Evolutionary conservation across 345 rosid genomes (phyloP), one percentile per base, ranked within the genome.

Genomic region (Linum trigynum): DNA sequence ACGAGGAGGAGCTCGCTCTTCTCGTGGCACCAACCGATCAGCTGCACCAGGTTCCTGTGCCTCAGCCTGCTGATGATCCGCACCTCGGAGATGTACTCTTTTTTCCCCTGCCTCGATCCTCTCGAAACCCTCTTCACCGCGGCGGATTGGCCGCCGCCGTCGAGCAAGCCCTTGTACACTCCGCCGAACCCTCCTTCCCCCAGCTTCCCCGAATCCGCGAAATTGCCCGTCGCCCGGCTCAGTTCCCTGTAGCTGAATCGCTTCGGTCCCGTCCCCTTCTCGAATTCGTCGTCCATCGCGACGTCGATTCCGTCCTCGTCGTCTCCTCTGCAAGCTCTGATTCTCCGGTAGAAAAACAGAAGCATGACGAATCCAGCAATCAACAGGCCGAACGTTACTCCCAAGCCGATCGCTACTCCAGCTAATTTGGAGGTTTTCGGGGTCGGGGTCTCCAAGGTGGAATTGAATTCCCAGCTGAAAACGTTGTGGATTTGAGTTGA

Each of bases 181-280:
- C 80, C 85, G 40, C 88, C 88, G 10, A 81, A 81, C 6, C 88
- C 88, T 38, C 88, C 88, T 62, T 79, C 82, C 0, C 88, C 88
- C 1, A 81, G 78, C 75, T 81, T 81, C 38, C 81, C 77, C 2
- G 16, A 69, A 69, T 77, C 83, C 0, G 79, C 35, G 7, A 84
- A 84, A 61, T 65, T 62, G 7, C 67, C 68, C 3, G 88, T 84
- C 2, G 83, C 85, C 2, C 56, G 65, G 59, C 41, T 65, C 32
- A 83, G 75, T 45, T 81, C 78, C 0, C 59, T 53, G 68, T 77
- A 79, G 14, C 78, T 69, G 76, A 79, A 83, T 71, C 67, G 74
- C 66, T 75, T 83, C 0, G 85, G 85, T 37, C 85, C 85, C 0
- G 88, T 67, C 35, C 85, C 85, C 43, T 68, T 75, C 57, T 77